Evolutionary conservation across 257 asterid genomes (phyloP).

Genomic region (Salvia rosmarinus): DNA sequence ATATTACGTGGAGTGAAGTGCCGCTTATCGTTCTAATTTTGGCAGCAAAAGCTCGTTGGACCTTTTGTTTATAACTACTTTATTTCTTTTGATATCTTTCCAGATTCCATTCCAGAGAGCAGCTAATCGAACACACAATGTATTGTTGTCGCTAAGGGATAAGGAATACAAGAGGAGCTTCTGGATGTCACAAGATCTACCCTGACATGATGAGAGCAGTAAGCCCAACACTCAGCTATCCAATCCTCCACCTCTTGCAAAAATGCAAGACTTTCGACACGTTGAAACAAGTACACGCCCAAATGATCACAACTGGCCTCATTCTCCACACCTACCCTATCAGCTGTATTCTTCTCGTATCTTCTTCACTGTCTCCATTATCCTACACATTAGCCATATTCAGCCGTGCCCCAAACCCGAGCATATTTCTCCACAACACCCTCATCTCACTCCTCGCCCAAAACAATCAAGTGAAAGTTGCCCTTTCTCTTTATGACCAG

Average conservation of each 20-base stretch:
- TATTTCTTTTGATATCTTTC: not conserved
- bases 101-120: constrained; percentile 23
- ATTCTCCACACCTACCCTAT: constrained; percentile 70
- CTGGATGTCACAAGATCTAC: constrained; percentile 25
- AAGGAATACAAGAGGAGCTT: constrained; percentile 36
- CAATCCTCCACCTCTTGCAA: constrained; percentile 48
- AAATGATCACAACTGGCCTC: constrained; percentile 67
- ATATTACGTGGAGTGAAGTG: not conserved
- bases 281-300: constrained; percentile 61
- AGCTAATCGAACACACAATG: too few relatives aligned
- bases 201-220: constrained; percentile 49
- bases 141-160: constrained; percentile 10
- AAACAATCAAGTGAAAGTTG: constrained; percentile 42
- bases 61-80: not conserved
- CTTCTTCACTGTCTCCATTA: constrained; percentile 51
- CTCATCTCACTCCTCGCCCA: constrained; percentile 59
- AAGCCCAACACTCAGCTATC: constrained; percentile 52
- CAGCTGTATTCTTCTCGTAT: constrained; percentile 60
- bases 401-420: constrained; percentile 50
- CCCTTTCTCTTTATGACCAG: constrained; percentile 49
- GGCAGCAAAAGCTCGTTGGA: not conserved
- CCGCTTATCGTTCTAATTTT: not conserved
- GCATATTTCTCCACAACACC: constrained; percentile 69
- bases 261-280: constrained; percentile 59
- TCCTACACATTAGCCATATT: constrained; percentile 58